Conservation (phyloP, 352 stramenopile genomes). For the Phytophthora parvispora region DNA sequence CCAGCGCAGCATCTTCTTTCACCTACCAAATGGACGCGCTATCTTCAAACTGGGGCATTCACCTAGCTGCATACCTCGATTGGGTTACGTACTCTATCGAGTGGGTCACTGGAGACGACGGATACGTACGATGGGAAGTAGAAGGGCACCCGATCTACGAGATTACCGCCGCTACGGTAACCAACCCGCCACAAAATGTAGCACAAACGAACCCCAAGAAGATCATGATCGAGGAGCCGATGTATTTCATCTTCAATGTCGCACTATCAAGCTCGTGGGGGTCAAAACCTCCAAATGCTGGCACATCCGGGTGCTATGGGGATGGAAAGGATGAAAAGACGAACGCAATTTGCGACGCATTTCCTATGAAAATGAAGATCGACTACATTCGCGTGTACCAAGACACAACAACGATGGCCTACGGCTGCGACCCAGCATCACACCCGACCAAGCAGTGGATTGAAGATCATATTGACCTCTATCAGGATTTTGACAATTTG, state of each 20-base stretch:
- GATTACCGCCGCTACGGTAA: constrained; percentile 17
- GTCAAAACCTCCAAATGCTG: constrained; percentile 65
- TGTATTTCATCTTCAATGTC: constrained; percentile 81
- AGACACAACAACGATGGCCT: constrained; percentile 43
- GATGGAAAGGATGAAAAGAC: constrained; percentile 32
- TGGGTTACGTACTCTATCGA: constrained; percentile 32
- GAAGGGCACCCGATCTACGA: constrained; percentile 23
- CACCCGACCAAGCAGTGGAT: constrained; percentile 67
- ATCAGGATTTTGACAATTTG: constrained; percentile 49
- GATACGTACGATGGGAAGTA: constrained; percentile 31
- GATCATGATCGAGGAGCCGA: constrained; percentile 90
- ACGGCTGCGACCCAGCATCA: constrained; percentile 52
- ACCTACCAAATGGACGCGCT: constrained; percentile 91
- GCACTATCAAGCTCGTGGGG: constrained; percentile 74
- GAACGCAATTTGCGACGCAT: constrained; percentile 62
- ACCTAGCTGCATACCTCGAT: constrained; percentile 73
- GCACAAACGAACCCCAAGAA: constrained; percentile 69
- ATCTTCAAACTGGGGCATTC: constrained; percentile 91
- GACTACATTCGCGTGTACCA: constrained; percentile 36
- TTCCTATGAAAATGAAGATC: constrained; percentile 70
- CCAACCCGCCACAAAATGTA: constrained; percentile 57
- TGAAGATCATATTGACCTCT: constrained; percentile 51
- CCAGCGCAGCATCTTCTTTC: constrained; percentile 33
- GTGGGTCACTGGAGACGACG: constrained; percentile 21
- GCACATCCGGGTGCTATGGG: constrained; percentile 32